Evolutionary conservation across 345 rosid species (phyloP).

Genomic region (Bruguiera parviflora): DNA sequence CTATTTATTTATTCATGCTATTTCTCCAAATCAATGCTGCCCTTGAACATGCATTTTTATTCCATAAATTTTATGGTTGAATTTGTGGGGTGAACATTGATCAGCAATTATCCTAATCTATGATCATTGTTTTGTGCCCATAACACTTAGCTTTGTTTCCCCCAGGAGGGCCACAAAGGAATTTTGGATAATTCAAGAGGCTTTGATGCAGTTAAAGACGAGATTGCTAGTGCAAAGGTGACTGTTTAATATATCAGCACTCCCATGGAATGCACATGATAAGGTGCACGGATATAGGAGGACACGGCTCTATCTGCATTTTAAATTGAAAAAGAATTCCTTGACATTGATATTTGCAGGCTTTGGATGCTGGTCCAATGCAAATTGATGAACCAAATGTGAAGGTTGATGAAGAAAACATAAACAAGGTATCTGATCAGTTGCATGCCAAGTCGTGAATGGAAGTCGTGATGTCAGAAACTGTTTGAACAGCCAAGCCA

Average conservation of each 20-base stretch:
- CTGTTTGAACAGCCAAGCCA: too few species aligned
- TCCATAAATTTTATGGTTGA: too few species aligned
- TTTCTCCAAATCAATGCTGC: too few species aligned
- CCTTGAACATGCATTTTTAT: too few species aligned
- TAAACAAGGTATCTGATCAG: conserved; percentile 51
- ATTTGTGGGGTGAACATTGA: too few species aligned
- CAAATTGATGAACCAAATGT: conserved; percentile 56
- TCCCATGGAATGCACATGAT: neutral
- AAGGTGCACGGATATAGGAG: neutral
- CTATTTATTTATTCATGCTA: too few species aligned
- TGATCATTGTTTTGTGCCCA: neutral
- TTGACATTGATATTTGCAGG: conserved; percentile 37
- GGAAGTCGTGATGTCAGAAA: neutral
- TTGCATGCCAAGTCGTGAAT: conserved; percentile 42
- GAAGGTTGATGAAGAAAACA: conserved; percentile 64
- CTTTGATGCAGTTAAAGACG: conserved; percentile 46
- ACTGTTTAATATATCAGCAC: neutral
- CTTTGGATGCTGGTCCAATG: conserved; percentile 44
- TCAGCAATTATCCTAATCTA: neutral
- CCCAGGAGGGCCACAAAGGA: conserved; percentile 59
- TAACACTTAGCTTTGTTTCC: neutral
- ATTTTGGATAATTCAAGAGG: conserved; percentile 50
- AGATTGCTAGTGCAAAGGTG: conserved; percentile 55
- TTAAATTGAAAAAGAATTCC: neutral
- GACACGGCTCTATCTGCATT: neutral